Base-by-base conservation (phyloP, 2,329 filamentous ascomycete species). In the Biscogniauxia mediterranea region DNA sequence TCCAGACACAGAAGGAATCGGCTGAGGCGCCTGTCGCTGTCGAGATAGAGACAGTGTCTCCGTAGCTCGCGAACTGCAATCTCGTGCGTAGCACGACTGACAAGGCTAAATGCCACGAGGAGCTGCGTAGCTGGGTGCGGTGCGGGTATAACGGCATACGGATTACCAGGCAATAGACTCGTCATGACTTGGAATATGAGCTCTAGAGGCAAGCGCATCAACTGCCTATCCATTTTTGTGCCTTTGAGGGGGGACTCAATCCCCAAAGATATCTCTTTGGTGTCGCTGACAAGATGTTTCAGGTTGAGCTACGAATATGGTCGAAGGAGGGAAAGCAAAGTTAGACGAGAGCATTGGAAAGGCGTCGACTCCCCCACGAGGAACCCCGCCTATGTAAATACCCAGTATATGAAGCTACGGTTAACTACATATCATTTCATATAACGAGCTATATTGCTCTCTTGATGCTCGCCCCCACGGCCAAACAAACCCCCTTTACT, bases 41-140 rank as follows among this genome's bases (percentile, higher is more conserved):
- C 76, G 49, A 84, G 70, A 64, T 78, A 78, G 42, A 81, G 64
- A 68, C 80, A 83, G 64, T 78, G 74, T 60, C 77, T 69, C 53
- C 77, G 77, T n/a, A 84, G 75, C 11, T 79, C 71, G 49, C 73
- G 76, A 17, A 74, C 73, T 3, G 81, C 79, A 9, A 77, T 61
- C 4, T 67, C 64, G 62, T 79, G 75, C 2, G 79, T 81, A 17
- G 76, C 75, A 3, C 75, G 75, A 42, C 76, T 81, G 46, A 81
- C 78, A 20, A 74, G 69, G 3, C 77, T 76, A 61, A 83, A 75
- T 19, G 79, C 72, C 17, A 82, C 66, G 5, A 83, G 75, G 6
- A 80, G 77, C 62, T 76, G 76, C 9, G 79, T 80, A 20, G 75
- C 74, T 19, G 72, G 66, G 63, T 82, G 73, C 1, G 74, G 74